Evolutionary conservation across 2,329 filamentous ascomycete species (phyloP).

Genomic region (Pyricularia grisea): DNA sequence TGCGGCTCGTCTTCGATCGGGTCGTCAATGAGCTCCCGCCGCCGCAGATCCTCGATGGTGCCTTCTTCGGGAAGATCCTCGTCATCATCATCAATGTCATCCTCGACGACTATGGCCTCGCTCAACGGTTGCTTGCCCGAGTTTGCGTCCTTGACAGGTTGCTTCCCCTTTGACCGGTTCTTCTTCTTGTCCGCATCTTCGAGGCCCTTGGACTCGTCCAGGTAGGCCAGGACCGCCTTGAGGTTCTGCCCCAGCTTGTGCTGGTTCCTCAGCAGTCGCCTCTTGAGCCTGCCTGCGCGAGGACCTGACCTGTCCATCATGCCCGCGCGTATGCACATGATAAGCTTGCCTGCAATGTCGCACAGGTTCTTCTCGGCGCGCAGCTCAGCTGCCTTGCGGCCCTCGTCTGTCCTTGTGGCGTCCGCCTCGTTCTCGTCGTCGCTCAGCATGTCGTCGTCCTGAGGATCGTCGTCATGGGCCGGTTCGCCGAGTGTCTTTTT

Average conservation of each 20-base stretch:
- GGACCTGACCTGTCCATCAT: slow-evolving; percentile 59
- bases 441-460: slow-evolving; percentile 52
- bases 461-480: slow-evolving; percentile 63
- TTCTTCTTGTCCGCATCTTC: slow-evolving; percentile 26
- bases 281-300: slow-evolving; percentile 53
- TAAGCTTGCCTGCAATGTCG: slow-evolving; percentile 74
- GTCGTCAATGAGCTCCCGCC: slow-evolving; percentile 45
- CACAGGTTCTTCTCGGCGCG: slow-evolving; percentile 80
- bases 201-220: slow-evolving; percentile 55
- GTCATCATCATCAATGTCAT: slow-evolving; percentile 22
- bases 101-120: slow-evolving; percentile 35
- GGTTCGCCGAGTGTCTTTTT: slow-evolving; percentile 54
- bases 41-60: slow-evolving; percentile 45
- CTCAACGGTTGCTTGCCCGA: slow-evolving; percentile 26
- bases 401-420: slow-evolving; percentile 42
- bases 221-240: slow-evolving; percentile 70
- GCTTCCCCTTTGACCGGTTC: slow-evolving; percentile 29
- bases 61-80: slow-evolving; percentile 45
- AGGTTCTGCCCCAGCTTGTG: slow-evolving; percentile 74
- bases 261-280: slow-evolving; percentile 70
- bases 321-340: slow-evolving; percentile 67
- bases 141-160: slow-evolving; percentile 18
- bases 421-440: slow-evolving; percentile 47
- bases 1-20: slow-evolving; percentile 31
- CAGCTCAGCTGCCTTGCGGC: slow-evolving; percentile 56